Base-by-base conservation (phyloP, 2,329 filamentous ascomycete genomes). In the Fusarium sp. region DNA sequence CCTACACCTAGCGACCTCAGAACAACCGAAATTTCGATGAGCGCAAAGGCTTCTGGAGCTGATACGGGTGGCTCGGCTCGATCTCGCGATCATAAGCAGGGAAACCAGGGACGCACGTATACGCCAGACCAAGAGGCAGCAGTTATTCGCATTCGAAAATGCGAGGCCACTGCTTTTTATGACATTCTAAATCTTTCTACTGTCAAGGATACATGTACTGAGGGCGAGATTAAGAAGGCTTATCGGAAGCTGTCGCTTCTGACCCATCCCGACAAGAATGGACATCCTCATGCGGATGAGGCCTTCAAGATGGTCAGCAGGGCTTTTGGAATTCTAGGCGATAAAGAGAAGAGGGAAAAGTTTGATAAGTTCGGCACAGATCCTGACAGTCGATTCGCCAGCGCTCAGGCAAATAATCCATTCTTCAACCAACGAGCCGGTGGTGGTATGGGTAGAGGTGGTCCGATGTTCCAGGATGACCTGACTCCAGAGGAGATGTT, bases 261-360 rank as follows among this genome's bases (percentile, higher is more conserved):
- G 77, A 99, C 96, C 63, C 96, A 99, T 84, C 96, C 96, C 68
- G 96, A 99, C 85, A 99, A 99, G 85, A 99, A 99, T 85, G 94
- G 94, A 50, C 94, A 98, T 79, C 91, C 95, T 37, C 90, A 97
- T 63, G 95, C 96, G 57, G 96, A 98, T 79, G 96, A 99, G 83
- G 96, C 96, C 31, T 99, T 99, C 84, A 99, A 99, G 85, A 92
- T 98, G 92, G 94, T 99, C 24, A 92, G 93, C 76, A 88, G 93
- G 74, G 96, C 96, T 18, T 99, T 99, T 79, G 92, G 97, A 74
- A 89, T 98, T 53, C 84, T 99, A 48, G 95, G 93, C 66, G 96
- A 99, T 79, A 88, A 93, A 76, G 95, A 98, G 70, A 98, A 98
- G 88, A 73, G 75, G 77, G 86, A 91, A 18, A 93, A 92, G 80